Conservation (phyloP, 2,329 filamentous ascomycete species). For the Cytospora paraplurivora region DNA sequence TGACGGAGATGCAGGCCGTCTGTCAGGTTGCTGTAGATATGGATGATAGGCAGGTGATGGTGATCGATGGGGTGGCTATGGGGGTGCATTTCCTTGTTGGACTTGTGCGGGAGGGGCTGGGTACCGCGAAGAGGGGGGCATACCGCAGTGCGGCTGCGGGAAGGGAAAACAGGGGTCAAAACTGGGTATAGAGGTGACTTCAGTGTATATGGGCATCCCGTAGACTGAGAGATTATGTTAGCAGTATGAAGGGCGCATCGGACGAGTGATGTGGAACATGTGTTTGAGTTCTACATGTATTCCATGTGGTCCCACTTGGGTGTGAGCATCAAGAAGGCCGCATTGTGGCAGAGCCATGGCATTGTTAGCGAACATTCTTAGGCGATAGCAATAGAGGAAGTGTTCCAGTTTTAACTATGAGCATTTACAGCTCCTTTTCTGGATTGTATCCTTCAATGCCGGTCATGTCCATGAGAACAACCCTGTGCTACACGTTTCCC, state of each 20-base stretch:
- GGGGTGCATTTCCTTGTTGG: conserved; percentile 49
- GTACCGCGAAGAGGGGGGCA: conserved; percentile 47
- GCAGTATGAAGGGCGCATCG: too few species aligned
- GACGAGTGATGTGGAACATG: too few species aligned
- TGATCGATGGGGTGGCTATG: conserved; percentile 53
- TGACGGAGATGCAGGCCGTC: conserved; percentile 47
- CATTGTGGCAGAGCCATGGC: too few species aligned
- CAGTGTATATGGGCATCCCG: not conserved
- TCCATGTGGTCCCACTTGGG: too few species aligned
- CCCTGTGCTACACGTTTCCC: not conserved
- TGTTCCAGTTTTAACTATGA: too few species aligned
- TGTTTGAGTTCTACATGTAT: too few species aligned
- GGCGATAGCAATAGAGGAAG: too few species aligned
- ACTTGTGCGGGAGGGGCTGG: conserved; percentile 47
- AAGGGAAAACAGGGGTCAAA: conserved; percentile 40
- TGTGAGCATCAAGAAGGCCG: too few species aligned
- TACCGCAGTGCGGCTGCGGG: conserved; percentile 44
- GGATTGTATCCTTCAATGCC: not conserved
- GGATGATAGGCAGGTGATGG: conserved; percentile 45
- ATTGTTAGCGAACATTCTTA: too few species aligned
- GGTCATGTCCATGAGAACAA: not conserved
- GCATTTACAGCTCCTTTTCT: not conserved
- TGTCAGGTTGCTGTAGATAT: conserved; percentile 50
- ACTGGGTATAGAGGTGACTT: conserved; percentile 38
- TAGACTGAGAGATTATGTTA: too few species aligned